Percentiles rank a stretch among this genome's conserved stretches.
Conservation (phyloP, 441 rosid species). For the Gossypium schwendimanii region DNA sequence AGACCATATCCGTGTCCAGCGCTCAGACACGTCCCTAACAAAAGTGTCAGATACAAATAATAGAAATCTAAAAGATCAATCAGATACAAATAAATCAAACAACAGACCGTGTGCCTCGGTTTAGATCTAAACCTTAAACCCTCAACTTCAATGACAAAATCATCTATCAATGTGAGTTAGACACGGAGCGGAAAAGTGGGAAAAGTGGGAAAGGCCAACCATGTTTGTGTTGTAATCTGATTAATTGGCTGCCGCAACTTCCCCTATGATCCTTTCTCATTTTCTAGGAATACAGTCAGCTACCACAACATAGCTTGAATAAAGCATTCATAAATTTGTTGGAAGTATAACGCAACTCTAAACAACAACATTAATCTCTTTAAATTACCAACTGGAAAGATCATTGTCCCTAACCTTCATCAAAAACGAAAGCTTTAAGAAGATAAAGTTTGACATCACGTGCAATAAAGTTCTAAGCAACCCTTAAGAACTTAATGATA, state of each 20-base stretch:
- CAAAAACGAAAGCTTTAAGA: background rate
- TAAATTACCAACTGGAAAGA: background rate
- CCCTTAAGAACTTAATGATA: background rate
- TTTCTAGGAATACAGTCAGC: background rate
- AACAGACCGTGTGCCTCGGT: too few relatives aligned
- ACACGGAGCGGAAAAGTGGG: background rate
- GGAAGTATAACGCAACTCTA: background rate
- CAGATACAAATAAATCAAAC: too few relatives aligned
- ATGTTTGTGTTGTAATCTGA: background rate
- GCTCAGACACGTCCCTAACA: too few relatives aligned
- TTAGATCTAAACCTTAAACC: too few relatives aligned
- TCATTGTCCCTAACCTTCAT: background rate
- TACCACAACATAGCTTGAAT: background rate
- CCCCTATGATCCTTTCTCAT: background rate
- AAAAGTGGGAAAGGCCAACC: background rate
- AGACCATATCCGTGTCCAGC: too few relatives aligned
- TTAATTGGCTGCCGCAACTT: background rate
- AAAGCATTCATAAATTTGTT: background rate
- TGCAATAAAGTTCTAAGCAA: background rate
- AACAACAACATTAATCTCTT: background rate
- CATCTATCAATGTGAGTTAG: background rate
- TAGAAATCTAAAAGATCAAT: too few relatives aligned
- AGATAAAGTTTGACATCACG: slow-evolving; percentile 9
- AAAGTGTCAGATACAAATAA: too few relatives aligned
- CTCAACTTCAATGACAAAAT: too few relatives aligned